These are phyloP conservation scores for Melampsora americana DNA, from an alignment of 1,284 basidiomycete genomes.

Conservation along the genomic window DNA sequence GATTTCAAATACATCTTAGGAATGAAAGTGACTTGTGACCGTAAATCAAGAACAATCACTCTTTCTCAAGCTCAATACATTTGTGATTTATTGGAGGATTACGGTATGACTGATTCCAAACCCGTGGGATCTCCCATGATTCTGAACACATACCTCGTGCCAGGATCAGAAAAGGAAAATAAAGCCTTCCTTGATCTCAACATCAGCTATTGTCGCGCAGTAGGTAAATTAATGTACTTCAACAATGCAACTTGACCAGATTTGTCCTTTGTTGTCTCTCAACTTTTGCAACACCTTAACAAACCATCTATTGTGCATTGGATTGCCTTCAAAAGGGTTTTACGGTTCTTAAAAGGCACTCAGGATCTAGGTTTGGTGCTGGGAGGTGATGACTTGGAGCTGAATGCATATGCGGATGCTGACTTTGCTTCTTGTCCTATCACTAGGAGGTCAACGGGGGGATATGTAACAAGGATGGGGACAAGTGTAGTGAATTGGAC, in stretches of 20 bases:
- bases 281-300: too few relatives aligned
- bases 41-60: not conserved
- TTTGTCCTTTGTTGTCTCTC: too few relatives aligned
- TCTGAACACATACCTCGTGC: not conserved
- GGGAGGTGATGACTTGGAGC: not conserved
- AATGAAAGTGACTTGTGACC: not conserved
- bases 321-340: not conserved
- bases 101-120: not conserved
- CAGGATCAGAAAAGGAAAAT: not conserved
- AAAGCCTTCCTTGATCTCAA: not conserved
- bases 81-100: not conserved
- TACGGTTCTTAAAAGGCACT: not conserved
- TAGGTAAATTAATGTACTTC: too few relatives aligned
- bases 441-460: constrained; percentile 6
- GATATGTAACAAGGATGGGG: too few relatives aligned
- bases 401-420: not conserved
- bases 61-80: too few relatives aligned
- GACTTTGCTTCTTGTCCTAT: not conserved
- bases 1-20: too few relatives aligned
- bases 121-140: not conserved
- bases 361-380: not conserved
- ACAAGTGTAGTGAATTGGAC: not conserved
- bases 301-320: constrained; percentile 1
- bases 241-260: too few relatives aligned
- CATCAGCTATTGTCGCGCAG: too few relatives aligned